Percentiles rank a stretch among this genome's conserved stretches.
Evolutionary conservation across 2,329 filamentous ascomycete genomes (phyloP).

Genomic region (Colletotrichum eleusines): DNA sequence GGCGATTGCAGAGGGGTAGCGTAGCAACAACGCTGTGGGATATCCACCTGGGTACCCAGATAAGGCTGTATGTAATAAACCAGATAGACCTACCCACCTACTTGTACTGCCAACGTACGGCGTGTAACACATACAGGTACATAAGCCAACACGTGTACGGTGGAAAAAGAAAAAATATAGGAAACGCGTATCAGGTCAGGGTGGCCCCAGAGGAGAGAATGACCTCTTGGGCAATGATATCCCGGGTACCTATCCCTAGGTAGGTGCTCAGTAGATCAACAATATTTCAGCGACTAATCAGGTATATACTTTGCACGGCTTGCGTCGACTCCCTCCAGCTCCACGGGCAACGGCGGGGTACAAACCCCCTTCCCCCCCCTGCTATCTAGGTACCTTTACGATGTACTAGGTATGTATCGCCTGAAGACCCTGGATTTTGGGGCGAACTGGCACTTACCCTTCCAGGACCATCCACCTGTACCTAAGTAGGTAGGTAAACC

Average conservation of each 20-base stretch:
- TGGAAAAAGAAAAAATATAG: neutral
- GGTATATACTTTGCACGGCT: constrained; percentile 1
- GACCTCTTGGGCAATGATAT: constrained; percentile 34
- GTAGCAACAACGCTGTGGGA: neutral
- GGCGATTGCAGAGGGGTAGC: neutral
- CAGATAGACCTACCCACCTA: neutral
- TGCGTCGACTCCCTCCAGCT: constrained; percentile 14
- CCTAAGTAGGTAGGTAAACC: no score
- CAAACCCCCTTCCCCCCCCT: neutral
- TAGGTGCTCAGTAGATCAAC: neutral
- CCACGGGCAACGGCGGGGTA: constrained; percentile 19
- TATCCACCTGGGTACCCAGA: neutral
- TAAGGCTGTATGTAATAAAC: neutral
- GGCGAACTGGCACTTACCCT: constrained; percentile 19
- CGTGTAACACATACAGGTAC: no score
- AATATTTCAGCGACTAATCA: neutral
- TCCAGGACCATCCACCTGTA: no score
- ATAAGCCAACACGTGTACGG: no score
- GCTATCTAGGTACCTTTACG: no score
- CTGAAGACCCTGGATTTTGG: constrained; percentile 31
- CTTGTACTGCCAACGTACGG: no score
- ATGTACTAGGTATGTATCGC: no score
- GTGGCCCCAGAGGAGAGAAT: constrained; percentile 11
- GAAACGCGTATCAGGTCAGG: constrained; percentile 13
- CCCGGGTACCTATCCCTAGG: neutral